Evolutionary conservation across 2,329 filamentous ascomycete species (phyloP), one percentile per base, ranked within the genome.

Genomic region (Westerdykella sp.): DNA sequence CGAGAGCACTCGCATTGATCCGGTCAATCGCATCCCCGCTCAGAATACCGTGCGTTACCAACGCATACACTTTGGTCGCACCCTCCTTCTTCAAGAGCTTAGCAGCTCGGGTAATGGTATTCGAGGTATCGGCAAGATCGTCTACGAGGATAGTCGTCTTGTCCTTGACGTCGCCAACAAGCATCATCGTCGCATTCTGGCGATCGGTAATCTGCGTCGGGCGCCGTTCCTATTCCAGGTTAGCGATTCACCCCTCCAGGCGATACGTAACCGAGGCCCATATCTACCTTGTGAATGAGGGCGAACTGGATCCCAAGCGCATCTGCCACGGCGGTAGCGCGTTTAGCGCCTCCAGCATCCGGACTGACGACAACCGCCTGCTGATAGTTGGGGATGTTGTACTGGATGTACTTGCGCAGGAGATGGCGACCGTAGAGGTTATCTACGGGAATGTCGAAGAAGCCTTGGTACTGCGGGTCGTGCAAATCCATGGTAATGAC

Each of bases 401-500:
- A 82, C 63, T 89, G 83, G 56, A 84, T 82, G 65, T 83, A 83
- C 57, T 77, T 79, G 62, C 79, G 78, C 44, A 83, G 73, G 40
- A 90, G 72, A 39, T 85, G 83, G 56, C 86, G 82, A 44, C 84
- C 91, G 70, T 97, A 97, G 14, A 98, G 77, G 66, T 98, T 98
- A 72, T 98, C 93, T 44, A 98, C 93, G 2, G 93, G 93, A 45
- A 97, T 95, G 63, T 98, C 91, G 63, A 98, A 97, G 75, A 96
- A 98, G 42, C 93, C 93, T 69, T 98, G 93, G 63, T 97, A 97
- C 69, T 98, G 89, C 34, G 88, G 86, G 67, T 96, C 91, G 65
- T 93, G 88, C 41, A 98, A 78, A 63, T 98, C 93, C 86, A 98
- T 94, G 25, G 91, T 96, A 65, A 97, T 96, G 64, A 93, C 84